A percentile compares a stretch with the other conserved stretches of the same genome.
Conservation (phyloP, 306 rosid genomes). For the Fragaria nilgerrensis region DNA sequence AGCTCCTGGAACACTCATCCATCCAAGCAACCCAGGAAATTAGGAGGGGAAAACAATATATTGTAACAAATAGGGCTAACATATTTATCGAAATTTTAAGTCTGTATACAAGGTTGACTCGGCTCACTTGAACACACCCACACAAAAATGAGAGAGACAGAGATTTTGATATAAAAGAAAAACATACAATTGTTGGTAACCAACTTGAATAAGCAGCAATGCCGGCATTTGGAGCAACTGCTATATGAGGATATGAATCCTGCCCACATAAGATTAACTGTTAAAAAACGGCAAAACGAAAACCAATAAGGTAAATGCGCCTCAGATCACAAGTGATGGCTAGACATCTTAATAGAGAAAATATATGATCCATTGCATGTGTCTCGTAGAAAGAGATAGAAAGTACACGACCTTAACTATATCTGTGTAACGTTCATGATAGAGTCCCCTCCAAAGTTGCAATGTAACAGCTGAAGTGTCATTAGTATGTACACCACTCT, state of each 20-base stretch:
- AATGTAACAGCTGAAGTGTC: conserved; percentile 46
- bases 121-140: background rate
- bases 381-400: conserved; percentile 4
- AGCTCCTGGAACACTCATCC: conserved; percentile 48
- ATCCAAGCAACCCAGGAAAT: conserved; percentile 13
- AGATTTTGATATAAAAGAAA: background rate
- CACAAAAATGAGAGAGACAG: background rate
- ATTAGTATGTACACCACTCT: conserved; percentile 28
- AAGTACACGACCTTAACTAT: conserved; percentile 49
- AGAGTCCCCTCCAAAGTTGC: conserved; percentile 68
- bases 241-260: conserved; percentile 65
- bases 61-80: background rate
- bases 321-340: background rate
- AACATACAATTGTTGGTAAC: conserved; percentile 74
- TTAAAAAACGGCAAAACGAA: conserved; percentile 10
- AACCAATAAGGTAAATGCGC: background rate
- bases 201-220: conserved; percentile 90
- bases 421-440: conserved; percentile 73
- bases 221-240: conserved; percentile 89
- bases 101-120: background rate
- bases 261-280: conserved; percentile 20
- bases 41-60: conserved; percentile 4
- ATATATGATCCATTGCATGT: background rate
- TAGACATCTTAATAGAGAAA: background rate
- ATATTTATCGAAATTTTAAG: background rate